A percentile compares a stretch with the other conserved stretches of the same genome.
phyloP scores from a whole-genome alignment of 805 yeast species.

The Cyberlindnera suaveolens region DNA sequence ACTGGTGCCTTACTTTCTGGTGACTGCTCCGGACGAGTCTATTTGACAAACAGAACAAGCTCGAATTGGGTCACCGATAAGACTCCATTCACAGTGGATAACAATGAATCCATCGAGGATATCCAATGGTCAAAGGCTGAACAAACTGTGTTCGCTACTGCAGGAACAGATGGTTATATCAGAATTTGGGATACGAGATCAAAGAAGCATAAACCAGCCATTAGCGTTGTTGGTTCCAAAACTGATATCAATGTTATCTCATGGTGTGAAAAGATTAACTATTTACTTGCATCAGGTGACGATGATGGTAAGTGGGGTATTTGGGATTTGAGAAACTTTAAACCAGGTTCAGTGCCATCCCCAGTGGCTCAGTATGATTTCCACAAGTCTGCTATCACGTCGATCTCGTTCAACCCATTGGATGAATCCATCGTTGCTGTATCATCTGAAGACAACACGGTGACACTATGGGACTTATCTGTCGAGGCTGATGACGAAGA shows the following conservation, averaged over 20 bases:
- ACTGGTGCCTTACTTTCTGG: conserved; percentile 85
- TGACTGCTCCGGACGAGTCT: conserved; percentile 80
- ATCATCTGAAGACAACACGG: conserved; percentile 94
- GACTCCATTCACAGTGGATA: conserved; percentile 58
- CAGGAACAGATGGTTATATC: conserved; percentile 85
- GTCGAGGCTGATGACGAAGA: conserved; percentile 99
- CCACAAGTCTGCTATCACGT: conserved; percentile 90
- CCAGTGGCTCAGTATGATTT: conserved; percentile 95
- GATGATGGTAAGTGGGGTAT: conserved; percentile 98
- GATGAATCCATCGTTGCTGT: conserved; percentile 96
- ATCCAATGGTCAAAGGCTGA: conserved; percentile 95
- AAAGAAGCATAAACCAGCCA: conserved; percentile 84
- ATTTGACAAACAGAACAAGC: conserved; percentile 68
- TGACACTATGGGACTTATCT: conserved; percentile 95
- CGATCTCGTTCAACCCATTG: conserved; percentile 88
- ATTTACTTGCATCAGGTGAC: conserved; percentile 90
- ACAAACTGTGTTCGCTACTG: conserved; percentile 90
- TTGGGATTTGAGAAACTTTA: conserved; percentile 91
- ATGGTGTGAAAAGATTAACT: conserved; percentile 86
- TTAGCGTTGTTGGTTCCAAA: conserved; percentile 71
- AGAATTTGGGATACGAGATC: conserved; percentile 97
- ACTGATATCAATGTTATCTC: conserved; percentile 92
- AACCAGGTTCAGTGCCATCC: conserved; percentile 42
- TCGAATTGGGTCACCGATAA: conserved; percentile 83
- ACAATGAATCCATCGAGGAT: conserved; percentile 84